A percentile compares a stretch with the other conserved stretches of the same genome.
These are phyloP conservation scores for Dysphania ambrosioides DNA, from an alignment of 148 eudicot species.

Conservation along the genomic window DNA sequence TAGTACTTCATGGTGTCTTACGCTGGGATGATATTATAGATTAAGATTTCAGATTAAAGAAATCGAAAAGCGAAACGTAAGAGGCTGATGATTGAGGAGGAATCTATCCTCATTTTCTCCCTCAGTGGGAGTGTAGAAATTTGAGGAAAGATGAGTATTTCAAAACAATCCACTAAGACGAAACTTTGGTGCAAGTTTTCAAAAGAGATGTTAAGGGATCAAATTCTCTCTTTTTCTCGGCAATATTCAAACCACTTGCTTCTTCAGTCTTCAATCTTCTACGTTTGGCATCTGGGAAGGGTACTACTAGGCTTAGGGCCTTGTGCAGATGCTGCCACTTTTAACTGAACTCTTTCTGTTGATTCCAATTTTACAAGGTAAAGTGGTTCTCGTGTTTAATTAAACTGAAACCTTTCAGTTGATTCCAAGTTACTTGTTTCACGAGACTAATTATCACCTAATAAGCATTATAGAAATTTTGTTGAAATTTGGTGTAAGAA, in stretches of 20 bases:
- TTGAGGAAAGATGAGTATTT: conserved; percentile 11
- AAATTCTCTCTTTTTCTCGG: conserved; percentile 17
- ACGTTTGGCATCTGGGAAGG: neutral
- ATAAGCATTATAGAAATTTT: neutral
- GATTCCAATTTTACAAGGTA: no score
- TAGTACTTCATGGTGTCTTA: neutral
- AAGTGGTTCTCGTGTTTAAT: no score
- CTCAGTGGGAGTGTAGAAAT: conserved; percentile 23
- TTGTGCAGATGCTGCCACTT: no score
- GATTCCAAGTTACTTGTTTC: no score
- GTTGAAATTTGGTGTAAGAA: neutral
- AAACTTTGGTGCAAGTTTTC: conserved; percentile 25
- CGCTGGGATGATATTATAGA: conserved; percentile 2
- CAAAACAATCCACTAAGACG: conserved; percentile 17
- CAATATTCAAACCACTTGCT: neutral
- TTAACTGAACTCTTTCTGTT: no score
- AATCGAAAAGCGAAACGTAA: neutral
- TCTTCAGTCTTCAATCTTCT: neutral
- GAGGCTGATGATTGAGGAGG: conserved; percentile 9
- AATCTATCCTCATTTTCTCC: conserved; percentile 14
- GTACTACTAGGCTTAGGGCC: no score
- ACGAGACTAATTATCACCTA: neutral
- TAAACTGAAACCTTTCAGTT: no score
- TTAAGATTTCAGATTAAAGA: neutral
- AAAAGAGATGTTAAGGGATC: conserved; percentile 32